A percentile compares a stretch with the other conserved stretches of the same genome.
Conservation (phyloP, 345 rosid species). For the Nasturtium officinale region DNA sequence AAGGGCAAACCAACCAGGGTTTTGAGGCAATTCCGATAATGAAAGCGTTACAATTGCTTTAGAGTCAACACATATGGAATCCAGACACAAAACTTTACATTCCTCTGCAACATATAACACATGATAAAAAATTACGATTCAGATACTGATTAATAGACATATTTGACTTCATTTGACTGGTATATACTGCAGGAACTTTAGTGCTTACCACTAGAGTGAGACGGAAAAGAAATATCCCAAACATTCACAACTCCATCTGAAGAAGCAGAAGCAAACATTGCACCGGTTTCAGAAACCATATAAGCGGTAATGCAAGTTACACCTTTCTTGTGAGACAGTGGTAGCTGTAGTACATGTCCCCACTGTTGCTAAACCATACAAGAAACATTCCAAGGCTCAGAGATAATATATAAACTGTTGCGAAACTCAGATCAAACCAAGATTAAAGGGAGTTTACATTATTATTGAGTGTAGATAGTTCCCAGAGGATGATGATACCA, state of each 20-base stretch:
- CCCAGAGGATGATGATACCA: conserved; percentile 78
- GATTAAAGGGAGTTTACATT: conserved; percentile 47
- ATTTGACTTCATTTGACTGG: neutral
- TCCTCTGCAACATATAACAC: conserved; percentile 54
- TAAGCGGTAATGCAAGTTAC: conserved; percentile 76
- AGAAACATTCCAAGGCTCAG: neutral
- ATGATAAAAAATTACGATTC: neutral
- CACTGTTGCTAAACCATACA: conserved; percentile 54
- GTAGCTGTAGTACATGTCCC: conserved; percentile 68
- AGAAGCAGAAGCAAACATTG: conserved; percentile 77
- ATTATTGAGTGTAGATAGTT: conserved; percentile 53
- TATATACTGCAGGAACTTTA: neutral
- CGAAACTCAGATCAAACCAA: neutral
- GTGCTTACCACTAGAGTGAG: conserved; percentile 53
- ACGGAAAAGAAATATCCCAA: conserved; percentile 66
- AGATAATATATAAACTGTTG: neutral
- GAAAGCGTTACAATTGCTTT: conserved; percentile 87
- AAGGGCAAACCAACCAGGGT: conserved; percentile 54
- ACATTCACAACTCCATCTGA: conserved; percentile 72
- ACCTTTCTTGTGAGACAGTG: conserved; percentile 84
- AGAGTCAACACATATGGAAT: conserved; percentile 63
- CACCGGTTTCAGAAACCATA: conserved; percentile 64
- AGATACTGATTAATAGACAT: neutral
- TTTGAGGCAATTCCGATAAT: conserved; percentile 75
- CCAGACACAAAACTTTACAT: conserved; percentile 61